Base-by-base conservation (phyloP, 805 yeast genomes). In the Yarrowia deformans region DNA sequence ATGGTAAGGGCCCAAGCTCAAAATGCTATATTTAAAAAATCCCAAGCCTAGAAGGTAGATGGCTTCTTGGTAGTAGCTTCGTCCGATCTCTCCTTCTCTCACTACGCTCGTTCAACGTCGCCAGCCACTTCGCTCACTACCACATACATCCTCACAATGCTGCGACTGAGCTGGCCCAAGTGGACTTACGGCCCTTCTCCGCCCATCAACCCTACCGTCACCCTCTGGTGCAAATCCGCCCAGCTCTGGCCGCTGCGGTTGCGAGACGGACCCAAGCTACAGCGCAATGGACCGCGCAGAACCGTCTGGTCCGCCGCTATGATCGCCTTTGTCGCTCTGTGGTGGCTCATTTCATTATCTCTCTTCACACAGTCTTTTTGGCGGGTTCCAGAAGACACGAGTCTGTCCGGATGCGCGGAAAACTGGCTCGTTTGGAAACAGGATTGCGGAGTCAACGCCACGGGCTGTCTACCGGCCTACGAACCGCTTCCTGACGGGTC, bases 371-470 rank as follows among this genome's bases (percentile, higher is more conserved):
- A 16, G n/a, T 63, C 68, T 6, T 63, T 48, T 23, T 63, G 68
- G 68, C 43, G 56, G 6, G 14, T 63, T 6, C 68, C 68, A 10
- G 56, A 63, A 23, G 68, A 63, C 39, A 49, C 68, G 18, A 14
- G n/a, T 5, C 9, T 63, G 39, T 48, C 56, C 2, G 55, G 56
- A 2, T 63, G 68, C 14, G 56, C 45, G 29, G 37, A 46, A 35
- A 49, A 48, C 55, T 63, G 68, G 68, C 68, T 48, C 8, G 56
- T 63, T 2, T 63, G 68, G 68, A 48, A 63, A 16, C 45, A 35
- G 8, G 46, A 63, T 29, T 63, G 68, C 18, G 68, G 56, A 4
- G 46, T 48, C 29, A 49, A 63, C 48, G 55, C 56, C 37, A 49
- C 55, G 37, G 56, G 48, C 23, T 63, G 68, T 48, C 23, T 49